These are phyloP conservation scores for Carallia brachiata DNA, from an alignment of 345 rosid species.

Conservation along the genomic window DNA sequence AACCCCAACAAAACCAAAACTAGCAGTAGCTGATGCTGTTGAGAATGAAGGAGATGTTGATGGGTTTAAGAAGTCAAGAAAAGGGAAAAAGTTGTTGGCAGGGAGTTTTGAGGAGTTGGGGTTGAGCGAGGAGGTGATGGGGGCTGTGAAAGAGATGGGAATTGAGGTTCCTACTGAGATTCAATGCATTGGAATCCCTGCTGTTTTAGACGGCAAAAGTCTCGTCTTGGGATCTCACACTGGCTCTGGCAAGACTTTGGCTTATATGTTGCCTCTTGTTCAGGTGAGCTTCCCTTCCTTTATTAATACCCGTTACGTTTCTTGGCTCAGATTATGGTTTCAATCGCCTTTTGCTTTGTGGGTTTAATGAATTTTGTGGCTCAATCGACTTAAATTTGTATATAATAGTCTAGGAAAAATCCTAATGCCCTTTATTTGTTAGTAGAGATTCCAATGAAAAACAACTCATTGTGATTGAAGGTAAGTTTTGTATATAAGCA, in stretches of 20 bases:
- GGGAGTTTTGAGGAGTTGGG: conserved; percentile 78
- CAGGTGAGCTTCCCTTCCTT: conserved; percentile 46
- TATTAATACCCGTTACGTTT: not conserved
- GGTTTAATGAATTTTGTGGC: too few relatives aligned
- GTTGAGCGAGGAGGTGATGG: conserved; percentile 74
- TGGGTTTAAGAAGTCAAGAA: conserved; percentile 27
- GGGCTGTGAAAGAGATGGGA: conserved; percentile 69
- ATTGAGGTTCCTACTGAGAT: conserved; percentile 92
- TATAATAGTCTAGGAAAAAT: too few relatives aligned
- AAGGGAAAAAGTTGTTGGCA: conserved; percentile 41
- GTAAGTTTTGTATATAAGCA: too few relatives aligned
- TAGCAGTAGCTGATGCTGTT: conserved; percentile 7
- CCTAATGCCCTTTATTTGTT: too few relatives aligned
- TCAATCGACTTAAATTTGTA: too few relatives aligned
- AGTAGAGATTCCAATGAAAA: too few relatives aligned
- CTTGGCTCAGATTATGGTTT: not conserved
- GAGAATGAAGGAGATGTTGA: conserved; percentile 24
- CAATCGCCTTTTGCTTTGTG: too few relatives aligned
- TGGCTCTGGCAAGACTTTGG: conserved; percentile 93
- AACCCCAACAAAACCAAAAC: not conserved
- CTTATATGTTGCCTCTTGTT: conserved; percentile 86
- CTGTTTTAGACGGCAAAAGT: conserved; percentile 71
- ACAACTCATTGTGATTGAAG: not conserved
- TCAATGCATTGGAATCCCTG: conserved; percentile 85
- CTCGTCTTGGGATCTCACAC: conserved; percentile 94